A percentile compares a stretch with the other conserved stretches of the same genome.
These are phyloP conservation scores for Azolla pinnata DNA, from an alignment of 75 land plant species.

Conservation along the genomic window DNA sequence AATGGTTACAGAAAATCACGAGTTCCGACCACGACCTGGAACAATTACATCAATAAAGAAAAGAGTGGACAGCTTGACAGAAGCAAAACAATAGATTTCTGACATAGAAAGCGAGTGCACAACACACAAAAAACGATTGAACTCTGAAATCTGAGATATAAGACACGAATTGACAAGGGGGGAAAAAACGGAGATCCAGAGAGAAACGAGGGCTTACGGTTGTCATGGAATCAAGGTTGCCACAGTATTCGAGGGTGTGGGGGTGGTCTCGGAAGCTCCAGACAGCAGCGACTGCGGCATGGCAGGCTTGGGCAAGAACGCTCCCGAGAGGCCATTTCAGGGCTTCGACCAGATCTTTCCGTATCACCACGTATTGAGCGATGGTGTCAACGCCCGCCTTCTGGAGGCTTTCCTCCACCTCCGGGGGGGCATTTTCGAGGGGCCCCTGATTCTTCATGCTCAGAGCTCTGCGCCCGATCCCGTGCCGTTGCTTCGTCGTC, in stretches of 20 bases:
- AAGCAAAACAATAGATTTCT: too few species aligned
- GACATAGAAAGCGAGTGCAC: too few species aligned
- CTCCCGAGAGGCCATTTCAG: slow-evolving; percentile 86
- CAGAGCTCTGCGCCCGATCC: not conserved
- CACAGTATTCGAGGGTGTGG: slow-evolving; percentile 48
- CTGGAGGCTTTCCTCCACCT: slow-evolving; percentile 6
- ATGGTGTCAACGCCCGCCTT: slow-evolving; percentile 31
- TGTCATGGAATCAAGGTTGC: slow-evolving; percentile 65
- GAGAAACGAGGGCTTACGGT: slow-evolving; percentile 38
- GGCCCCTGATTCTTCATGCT: not conserved
- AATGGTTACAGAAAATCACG: too few species aligned
- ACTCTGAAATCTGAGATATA: too few species aligned
- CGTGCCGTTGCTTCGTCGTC: not conserved
- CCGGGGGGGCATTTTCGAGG: not conserved
- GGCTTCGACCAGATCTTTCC: slow-evolving; percentile 74
- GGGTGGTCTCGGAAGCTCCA: slow-evolving; percentile 63
- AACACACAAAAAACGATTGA: too few species aligned
- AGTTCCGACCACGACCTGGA: too few species aligned
- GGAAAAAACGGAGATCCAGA: too few species aligned
- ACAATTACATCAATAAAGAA: too few species aligned
- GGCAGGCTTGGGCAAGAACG: slow-evolving; percentile 86
- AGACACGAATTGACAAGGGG: not conserved
- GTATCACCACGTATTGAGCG: slow-evolving; percentile 78
- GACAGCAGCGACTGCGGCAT: slow-evolving; percentile 81
- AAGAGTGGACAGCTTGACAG: too few species aligned